Evolutionary conservation across 1,284 basidiomycete species (phyloP).

Genomic region (Coniophora puteana): DNA sequence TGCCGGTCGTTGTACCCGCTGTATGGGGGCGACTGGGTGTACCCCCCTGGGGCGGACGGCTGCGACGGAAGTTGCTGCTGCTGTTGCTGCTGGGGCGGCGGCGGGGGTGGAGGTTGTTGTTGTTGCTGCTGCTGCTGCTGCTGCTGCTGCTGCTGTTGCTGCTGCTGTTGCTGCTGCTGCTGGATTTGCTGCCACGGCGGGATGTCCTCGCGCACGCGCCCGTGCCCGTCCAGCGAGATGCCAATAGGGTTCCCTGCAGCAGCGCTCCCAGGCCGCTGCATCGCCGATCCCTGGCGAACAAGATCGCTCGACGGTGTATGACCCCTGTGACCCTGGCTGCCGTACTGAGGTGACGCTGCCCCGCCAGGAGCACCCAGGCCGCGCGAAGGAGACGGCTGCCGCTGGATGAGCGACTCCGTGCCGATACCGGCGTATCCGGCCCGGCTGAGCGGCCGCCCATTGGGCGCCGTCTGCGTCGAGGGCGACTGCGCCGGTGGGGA

Average conservation of each 20-base stretch:
- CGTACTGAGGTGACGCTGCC: slow-evolving; percentile 14
- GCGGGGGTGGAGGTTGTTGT: neutral
- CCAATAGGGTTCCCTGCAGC: slow-evolving; percentile 26
- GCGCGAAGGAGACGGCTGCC: slow-evolving; percentile 19
- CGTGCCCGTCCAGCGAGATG: slow-evolving; percentile 27
- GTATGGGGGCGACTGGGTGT: neutral
- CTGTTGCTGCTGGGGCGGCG: too few species aligned
- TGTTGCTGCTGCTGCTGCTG: neutral
- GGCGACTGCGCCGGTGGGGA: slow-evolving; percentile 17
- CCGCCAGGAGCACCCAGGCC: slow-evolving; percentile 13
- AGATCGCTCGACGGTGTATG: slow-evolving; percentile 17
- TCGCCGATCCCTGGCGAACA: slow-evolving; percentile 14
- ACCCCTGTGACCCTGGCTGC: slow-evolving; percentile 18
- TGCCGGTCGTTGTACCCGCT: slow-evolving; percentile 15
- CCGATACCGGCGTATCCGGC: slow-evolving; percentile 79
- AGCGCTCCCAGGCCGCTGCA: slow-evolving; percentile 13
- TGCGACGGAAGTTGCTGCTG: neutral
- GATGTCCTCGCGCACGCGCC: too few species aligned
- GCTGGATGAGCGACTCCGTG: slow-evolving; percentile 45
- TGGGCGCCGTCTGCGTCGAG: slow-evolving; percentile 31
- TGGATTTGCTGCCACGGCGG: slow-evolving; percentile 15
- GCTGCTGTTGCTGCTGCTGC: neutral
- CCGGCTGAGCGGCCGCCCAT: slow-evolving; percentile 45
- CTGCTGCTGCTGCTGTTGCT: neutral
- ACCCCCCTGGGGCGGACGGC: neutral